Evolutionary conservation across 139 green algal species (phyloP), one percentile per base, ranked within the genome.

Genomic region (Asterochloris sp.): DNA sequence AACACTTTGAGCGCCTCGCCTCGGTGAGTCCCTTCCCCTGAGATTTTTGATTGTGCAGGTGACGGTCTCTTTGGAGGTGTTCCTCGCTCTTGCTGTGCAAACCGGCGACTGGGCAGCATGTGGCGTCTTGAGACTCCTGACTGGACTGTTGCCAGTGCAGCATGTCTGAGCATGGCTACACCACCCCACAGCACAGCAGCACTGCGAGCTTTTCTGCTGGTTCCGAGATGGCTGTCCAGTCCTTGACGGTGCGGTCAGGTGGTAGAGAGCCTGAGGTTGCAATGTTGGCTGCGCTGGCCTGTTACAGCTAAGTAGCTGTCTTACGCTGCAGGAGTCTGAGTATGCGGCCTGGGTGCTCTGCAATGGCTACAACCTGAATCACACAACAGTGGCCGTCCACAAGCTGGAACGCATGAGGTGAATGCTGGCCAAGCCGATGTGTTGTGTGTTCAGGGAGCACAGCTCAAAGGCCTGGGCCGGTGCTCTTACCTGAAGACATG

Each of bases 281-380:
- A 2, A 26, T 26, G 19, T 26, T 10, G 8, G 9, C 21, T 21
- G 4, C 66, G 21, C 66, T 71, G 66, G 19, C 66, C 4, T 2
- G 66, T 24, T 2, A 71, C 14, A 71, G 19, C 10, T 21, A 2
- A 71, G 19, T 24, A 71, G 19, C 17, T 71, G 17, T 21, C 66
- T 26, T 10, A 71, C 8, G 21, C 66, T 71, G n/a, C 80, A 83
- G 80, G 91, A 94, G 73, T 89, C 83, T 62, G 91, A 95, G 83
- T 95, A 94, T 69, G 91, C 91, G 1, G 91, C 91, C 4, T 95
- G 94, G 94, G 90, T 92, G 15, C 86, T 98, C 6, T 91, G 89
- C 1, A 90, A 98, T 75, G 94, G 94, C 61, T 97, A 93, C 78
- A 69, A 71, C 6, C 89, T 98, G 16, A 98, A 98, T 85, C 94